A percentile compares a stretch with the other conserved stretches of the same genome.
Evolutionary conservation across 257 asterid genomes (phyloP).

Genomic region (Rehmannia glutinosa): DNA sequence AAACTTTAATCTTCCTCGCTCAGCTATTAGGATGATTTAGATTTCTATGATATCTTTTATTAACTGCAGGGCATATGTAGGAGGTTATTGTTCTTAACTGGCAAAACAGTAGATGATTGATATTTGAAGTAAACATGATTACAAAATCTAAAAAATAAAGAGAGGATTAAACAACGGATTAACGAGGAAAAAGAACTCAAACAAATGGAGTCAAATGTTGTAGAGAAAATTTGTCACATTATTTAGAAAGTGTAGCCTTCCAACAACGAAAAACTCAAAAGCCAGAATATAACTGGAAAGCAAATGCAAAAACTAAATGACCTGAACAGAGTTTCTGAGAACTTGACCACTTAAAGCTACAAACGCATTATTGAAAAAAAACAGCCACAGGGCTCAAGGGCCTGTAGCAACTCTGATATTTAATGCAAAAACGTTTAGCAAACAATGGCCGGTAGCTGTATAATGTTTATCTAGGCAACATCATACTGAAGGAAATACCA

Average conservation of each 20-base stretch:
- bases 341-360: not conserved
- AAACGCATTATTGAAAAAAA: not conserved
- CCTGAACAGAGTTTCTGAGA: not conserved
- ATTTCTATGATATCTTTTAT: too few relatives aligned
- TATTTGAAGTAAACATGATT: not conserved
- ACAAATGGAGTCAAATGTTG: not conserved
- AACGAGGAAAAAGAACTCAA: not conserved
- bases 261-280: constrained; percentile 1
- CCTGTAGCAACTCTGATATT: constrained; percentile 6
- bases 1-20: not conserved
- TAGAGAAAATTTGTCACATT: not conserved
- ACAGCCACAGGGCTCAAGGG: constrained; percentile 1
- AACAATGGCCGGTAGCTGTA: not conserved
- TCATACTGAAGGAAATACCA: constrained; percentile 26
- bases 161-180: not conserved
- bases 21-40: constrained; percentile 1
- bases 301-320: not conserved
- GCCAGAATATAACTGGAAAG: not conserved
- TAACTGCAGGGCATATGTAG: too few relatives aligned
- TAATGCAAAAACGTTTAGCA: not conserved
- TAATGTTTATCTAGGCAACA: not conserved
- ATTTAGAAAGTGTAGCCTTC: not conserved
- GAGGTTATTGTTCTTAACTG: too few relatives aligned
- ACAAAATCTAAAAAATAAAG: not conserved
- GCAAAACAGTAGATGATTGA: not conserved